A percentile compares a stretch with the other conserved stretches of the same genome.
Evolutionary conservation across 192 early-diverging fungal genomes (phyloP).

Genomic region (Podila minutissima): DNA sequence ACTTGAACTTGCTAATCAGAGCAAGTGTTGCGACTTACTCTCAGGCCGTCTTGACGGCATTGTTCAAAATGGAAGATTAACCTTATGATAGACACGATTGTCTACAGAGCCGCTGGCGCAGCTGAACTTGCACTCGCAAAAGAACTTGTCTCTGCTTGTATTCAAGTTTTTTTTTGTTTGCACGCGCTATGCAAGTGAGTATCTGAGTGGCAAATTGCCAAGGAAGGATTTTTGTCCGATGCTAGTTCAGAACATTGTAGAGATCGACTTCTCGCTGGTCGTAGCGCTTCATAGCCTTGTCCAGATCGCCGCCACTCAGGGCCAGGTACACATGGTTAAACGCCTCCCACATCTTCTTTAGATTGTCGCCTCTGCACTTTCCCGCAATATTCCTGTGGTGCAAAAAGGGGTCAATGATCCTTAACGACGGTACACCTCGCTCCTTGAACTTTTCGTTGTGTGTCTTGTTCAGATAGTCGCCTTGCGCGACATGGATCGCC

Average conservation of each 20-base stretch:
- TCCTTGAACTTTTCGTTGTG: conserved; percentile 13
- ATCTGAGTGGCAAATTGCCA: not conserved
- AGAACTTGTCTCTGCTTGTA: not conserved
- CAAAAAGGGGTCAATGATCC: conserved; percentile 35
- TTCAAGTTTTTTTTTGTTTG: not conserved
- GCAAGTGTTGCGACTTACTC: too few species aligned
- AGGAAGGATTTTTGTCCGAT: too few species aligned
- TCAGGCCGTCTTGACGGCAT: too few species aligned
- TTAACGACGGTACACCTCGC: conserved; percentile 9
- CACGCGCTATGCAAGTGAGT: not conserved
- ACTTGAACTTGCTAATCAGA: too few species aligned
- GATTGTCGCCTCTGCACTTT: conserved; percentile 10
- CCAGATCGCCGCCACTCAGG: conserved; percentile 35
- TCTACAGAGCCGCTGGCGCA: too few species aligned
- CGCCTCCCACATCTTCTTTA: conserved; percentile 19
- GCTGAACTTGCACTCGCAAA: too few species aligned
- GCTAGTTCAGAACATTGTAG: too few species aligned
- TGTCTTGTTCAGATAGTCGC: conserved; percentile 10
- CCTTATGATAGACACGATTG: too few species aligned
- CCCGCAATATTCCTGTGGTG: conserved; percentile 43
- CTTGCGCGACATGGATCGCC: conserved; percentile 12
- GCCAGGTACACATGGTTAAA: conserved; percentile 40
- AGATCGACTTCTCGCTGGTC: too few species aligned
- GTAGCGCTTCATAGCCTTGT: conserved; percentile 12
- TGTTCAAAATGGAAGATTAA: too few species aligned